Evolutionary conservation across 495 filamentous ascomycete genomes (phyloP), one percentile per base, ranked within the genome.

Genomic region (Endocarpon pusillum): DNA sequence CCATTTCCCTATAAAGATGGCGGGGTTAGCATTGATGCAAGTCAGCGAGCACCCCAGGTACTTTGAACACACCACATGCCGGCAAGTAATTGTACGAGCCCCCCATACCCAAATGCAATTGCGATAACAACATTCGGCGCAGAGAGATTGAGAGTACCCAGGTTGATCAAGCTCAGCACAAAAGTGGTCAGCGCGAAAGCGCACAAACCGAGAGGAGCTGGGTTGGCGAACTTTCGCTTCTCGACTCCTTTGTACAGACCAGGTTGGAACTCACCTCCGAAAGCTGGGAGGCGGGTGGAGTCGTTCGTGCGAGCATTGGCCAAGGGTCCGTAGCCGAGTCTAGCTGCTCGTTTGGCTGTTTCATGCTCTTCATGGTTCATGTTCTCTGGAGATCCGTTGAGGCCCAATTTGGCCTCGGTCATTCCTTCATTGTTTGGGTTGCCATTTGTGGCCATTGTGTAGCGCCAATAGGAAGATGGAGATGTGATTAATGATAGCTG

Each of bases 121-220:
- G 68, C 69, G 21, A 84, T 62, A 14, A 75, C 78, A 28, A 87
- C 66, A 53, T 75, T 82, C 34, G 77, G 78, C 15, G 42, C 46
- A 3, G 37, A 47, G 36, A 85, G 56, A 40, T 59, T 59, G 8
- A 72, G 70, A 3, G 80, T 63, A 21, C 64, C 57, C 51, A 84
- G 59, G 66, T 94, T 96, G 65, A 96, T 69, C 37, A 71, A 58
- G 25, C 81, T 84, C 34, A 97, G 69, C 20, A 94, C 78, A 56
- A 94, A 94, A 32, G 89, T 94, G 36, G 87, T 96, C 50, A 94
- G 64, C 40, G 87, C 89, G 69, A 96, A 96, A 65, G 81, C 89
- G 35, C 62, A 69, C 37, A 89, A 71, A 45, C 81, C 81, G 25
- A 94, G 68, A 24, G 87, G 86, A 29, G 81, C 86, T 16, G 82